These are phyloP conservation scores for Triangularia setosa DNA, from an alignment of 2,329 filamentous ascomycete genomes.

Conservation along the genomic window DNA sequence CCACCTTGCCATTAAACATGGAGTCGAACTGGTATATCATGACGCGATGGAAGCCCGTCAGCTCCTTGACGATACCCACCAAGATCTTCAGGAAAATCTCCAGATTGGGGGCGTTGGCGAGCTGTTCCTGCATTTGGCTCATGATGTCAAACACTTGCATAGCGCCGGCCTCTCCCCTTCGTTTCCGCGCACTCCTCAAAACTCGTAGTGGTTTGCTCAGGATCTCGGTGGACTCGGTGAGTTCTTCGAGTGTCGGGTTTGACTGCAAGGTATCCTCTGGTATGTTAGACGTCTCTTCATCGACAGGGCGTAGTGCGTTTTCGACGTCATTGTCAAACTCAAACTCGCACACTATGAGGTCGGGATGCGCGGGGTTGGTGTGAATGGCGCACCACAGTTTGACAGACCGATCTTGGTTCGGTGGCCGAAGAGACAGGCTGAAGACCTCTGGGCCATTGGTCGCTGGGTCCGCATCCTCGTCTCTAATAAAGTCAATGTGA, in stretches of 20 bases:
- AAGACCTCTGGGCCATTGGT: conserved; percentile 83
- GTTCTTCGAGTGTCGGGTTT: conserved; percentile 69
- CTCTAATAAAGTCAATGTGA: conserved; percentile 82
- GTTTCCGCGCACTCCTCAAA: conserved; percentile 68
- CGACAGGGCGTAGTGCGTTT: conserved; percentile 62
- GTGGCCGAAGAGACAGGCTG: conserved; percentile 65
- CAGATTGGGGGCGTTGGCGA: conserved; percentile 67
- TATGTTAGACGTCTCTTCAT: conserved; percentile 55
- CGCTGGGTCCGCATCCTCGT: conserved; percentile 72
- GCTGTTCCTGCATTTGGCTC: conserved; percentile 85
- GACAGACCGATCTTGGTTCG: conserved; percentile 49
- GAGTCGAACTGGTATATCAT: conserved; percentile 92
- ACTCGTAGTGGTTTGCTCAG: conserved; percentile 74
- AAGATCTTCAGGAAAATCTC: conserved; percentile 74
- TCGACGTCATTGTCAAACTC: conserved; percentile 74
- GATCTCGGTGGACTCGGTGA: conserved; percentile 70
- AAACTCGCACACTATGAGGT: conserved; percentile 81
- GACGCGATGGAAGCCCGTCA: conserved; percentile 87
- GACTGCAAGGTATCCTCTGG: conserved; percentile 72
- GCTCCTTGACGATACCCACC: conserved; percentile 80
- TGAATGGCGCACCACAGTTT: conserved; percentile 90
- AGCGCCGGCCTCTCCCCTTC: conserved; percentile 72
- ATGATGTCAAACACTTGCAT: conserved; percentile 93
- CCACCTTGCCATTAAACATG: conserved; percentile 77
- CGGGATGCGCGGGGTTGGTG: conserved; percentile 61